Conservation (phyloP, 2,329 filamentous ascomycete genomes). For the Torrubiella hemipterigena region DNA sequence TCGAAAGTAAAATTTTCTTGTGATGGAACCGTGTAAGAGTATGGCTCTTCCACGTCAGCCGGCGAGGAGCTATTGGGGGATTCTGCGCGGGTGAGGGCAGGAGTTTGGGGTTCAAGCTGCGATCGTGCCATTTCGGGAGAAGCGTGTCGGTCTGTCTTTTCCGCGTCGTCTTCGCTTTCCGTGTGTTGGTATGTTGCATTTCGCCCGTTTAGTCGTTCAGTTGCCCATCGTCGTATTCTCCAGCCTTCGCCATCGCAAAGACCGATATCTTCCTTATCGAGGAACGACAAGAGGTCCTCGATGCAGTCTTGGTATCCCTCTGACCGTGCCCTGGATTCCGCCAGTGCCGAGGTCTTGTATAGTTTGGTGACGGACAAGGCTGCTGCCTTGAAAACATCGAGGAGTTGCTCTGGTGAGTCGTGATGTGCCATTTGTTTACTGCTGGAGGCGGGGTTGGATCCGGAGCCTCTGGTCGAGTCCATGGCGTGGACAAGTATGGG, state of each 20-base stretch:
- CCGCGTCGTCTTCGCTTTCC: slow-evolving; percentile 58
- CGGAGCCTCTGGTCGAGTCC: slow-evolving; percentile 1
- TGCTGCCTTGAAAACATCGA: slow-evolving; percentile 84
- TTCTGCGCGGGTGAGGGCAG: slow-evolving; percentile 12
- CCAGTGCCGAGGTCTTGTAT: slow-evolving; percentile 79
- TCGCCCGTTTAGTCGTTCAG: slow-evolving; percentile 55
- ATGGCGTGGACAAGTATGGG: no score
- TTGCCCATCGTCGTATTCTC: slow-evolving; percentile 51
- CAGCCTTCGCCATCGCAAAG: slow-evolving; percentile 67
- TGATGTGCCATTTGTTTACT: slow-evolving; percentile 15
- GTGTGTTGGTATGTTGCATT: slow-evolving; percentile 39
- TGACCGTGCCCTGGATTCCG: slow-evolving; percentile 60
- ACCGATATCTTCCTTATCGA: slow-evolving; percentile 73
- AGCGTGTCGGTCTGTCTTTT: slow-evolving; percentile 47
- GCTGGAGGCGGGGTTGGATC: slow-evolving; percentile 3
- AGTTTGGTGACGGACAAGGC: slow-evolving; percentile 91
- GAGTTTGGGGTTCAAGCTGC: slow-evolving; percentile 24
- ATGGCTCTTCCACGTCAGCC: slow-evolving; percentile 16
- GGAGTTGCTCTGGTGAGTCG: slow-evolving; percentile 50
- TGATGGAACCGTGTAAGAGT: slow-evolving; percentile 37
- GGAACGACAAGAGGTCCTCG: slow-evolving; percentile 74
- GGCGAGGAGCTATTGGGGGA: slow-evolving; percentile 14
- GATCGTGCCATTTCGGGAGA: slow-evolving; percentile 46
- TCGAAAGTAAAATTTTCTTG: slow-evolving; percentile 60
- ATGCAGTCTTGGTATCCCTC: slow-evolving; percentile 91